phyloP scores from a whole-genome alignment of 2,329 filamentous ascomycete genomes.

The Microcyclosporella mali region DNA sequence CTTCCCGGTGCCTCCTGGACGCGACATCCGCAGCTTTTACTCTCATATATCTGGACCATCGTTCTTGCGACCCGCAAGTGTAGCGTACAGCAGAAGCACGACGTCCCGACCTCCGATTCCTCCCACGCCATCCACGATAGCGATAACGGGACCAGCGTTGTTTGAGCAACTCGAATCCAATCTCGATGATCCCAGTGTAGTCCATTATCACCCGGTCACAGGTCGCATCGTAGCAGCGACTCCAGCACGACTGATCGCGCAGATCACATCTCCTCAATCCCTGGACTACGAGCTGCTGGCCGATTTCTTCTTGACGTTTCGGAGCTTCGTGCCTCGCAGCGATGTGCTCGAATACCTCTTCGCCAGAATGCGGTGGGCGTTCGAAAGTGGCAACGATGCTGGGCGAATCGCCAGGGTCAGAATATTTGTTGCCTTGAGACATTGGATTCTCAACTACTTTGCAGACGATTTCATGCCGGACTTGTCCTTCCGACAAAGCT shows the following conservation, averaged over 20 bases:
- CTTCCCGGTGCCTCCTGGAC: conserved; percentile 38
- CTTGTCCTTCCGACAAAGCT: conserved; percentile 65
- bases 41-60: conserved; percentile 11
- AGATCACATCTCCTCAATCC: conserved; percentile 93
- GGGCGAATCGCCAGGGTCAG: conserved; percentile 88
- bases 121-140: conserved; percentile 9
- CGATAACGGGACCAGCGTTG: conserved; percentile 53
- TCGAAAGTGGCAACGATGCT: conserved; percentile 70
- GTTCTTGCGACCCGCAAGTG: conserved; percentile 18
- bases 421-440: conserved; percentile 88
- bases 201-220: conserved; percentile 67
- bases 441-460: conserved; percentile 98
- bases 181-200: conserved; percentile 74
- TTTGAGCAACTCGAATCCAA: conserved; percentile 76
- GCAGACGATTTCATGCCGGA: conserved; percentile 84
- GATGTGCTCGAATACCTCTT: conserved; percentile 79
- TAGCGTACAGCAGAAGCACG: conserved; percentile 7
- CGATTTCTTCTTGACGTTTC: conserved; percentile 95
- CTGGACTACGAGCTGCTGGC: conserved; percentile 95
- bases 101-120: conserved; percentile 5
- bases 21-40: conserved; percentile 14
- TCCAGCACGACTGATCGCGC: conserved; percentile 81
- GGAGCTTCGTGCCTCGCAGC: conserved; percentile 70
- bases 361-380: conserved; percentile 78
- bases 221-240: conserved; percentile 82